Evolutionary conservation across 2,329 filamentous ascomycete genomes (phyloP), one percentile per base, ranked within the genome.

Genomic region (Fusarium camptoceras): DNA sequence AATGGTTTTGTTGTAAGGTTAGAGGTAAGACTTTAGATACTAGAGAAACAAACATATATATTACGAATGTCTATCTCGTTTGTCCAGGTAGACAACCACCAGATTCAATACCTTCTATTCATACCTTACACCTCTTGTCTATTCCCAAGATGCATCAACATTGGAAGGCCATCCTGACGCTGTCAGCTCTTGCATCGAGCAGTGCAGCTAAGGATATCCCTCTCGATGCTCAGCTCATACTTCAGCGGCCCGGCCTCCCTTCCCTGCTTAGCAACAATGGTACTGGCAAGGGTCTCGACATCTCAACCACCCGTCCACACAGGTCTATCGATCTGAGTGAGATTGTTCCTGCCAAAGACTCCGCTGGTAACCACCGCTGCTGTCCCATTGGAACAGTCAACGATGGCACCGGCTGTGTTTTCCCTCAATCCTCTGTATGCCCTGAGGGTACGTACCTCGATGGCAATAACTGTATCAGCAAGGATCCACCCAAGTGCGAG

Each of bases 351-450:
- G 8, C 55, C 2, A 27, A 58, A 16, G 63, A 66, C 16, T 39
- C 60, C 6, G 42, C 47, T 18, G 55, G 64, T 4, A 67, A 66
- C 10, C 44, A 39, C 6, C 55, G 62, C 6, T 67, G 64, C 25
- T 67, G 62, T 18, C 64, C 55, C 16, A 44, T 68, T 14, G 66
- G 64, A 28, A 68, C 66, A 12, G 41, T 68, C 25, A 68, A 68
- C n/a, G 64, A 68, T 11, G 49, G 64, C 2, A 68, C 54, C 7
- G 64, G 59, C 22, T 68, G 66, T 22, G 64, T 68, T 9, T 68
- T 68, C n/a, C 66, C 66, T 11, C n/a, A 68, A 18, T 68, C 64
- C 6, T 68, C 59, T 2, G 64, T 68, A 2, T 68, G 59, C 5
- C 47, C 59, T n/a, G 42, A 57, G 18, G 66, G 55, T 1, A 68